phyloP scores from a whole-genome alignment of 2,329 filamentous ascomycete species.

The Botryotinia narcissicola region DNA sequence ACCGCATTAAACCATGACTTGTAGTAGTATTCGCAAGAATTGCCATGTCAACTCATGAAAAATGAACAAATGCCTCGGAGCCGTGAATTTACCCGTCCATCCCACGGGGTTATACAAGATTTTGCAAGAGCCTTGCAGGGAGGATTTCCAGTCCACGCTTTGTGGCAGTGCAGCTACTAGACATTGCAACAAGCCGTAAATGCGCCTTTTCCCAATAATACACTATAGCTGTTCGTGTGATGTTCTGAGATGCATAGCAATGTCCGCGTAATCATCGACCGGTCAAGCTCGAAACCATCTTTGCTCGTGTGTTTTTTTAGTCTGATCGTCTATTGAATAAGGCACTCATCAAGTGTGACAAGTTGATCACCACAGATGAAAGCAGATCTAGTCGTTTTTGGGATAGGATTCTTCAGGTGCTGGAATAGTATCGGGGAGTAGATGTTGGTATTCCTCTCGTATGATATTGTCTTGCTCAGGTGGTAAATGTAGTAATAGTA shows the following conservation, averaged over 20 bases:
- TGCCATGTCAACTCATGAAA: background rate
- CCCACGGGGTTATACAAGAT: background rate
- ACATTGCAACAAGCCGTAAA: background rate
- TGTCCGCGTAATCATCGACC: background rate
- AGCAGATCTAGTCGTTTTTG: background rate
- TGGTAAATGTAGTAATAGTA: background rate
- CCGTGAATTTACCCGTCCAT: background rate
- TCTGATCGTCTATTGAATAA: background rate
- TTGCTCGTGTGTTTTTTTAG: background rate
- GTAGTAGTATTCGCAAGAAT: conserved; percentile 4
- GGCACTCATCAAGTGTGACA: background rate
- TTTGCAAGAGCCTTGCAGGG: background rate
- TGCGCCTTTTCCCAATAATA: background rate
- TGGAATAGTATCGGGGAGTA: background rate
- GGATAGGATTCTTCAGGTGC: background rate
- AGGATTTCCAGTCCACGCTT: background rate
- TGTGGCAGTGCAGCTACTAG: background rate
- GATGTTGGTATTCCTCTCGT: no score
- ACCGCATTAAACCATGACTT: background rate
- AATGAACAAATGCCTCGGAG: background rate
- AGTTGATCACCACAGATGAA: background rate
- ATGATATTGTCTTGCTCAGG: background rate
- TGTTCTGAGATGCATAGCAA: background rate
- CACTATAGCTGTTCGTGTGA: background rate
- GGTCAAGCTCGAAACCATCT: background rate